Evolutionary conservation across 176 grass and related monocot genomes (phyloP).

Genomic region (Elaeis guineensis): DNA sequence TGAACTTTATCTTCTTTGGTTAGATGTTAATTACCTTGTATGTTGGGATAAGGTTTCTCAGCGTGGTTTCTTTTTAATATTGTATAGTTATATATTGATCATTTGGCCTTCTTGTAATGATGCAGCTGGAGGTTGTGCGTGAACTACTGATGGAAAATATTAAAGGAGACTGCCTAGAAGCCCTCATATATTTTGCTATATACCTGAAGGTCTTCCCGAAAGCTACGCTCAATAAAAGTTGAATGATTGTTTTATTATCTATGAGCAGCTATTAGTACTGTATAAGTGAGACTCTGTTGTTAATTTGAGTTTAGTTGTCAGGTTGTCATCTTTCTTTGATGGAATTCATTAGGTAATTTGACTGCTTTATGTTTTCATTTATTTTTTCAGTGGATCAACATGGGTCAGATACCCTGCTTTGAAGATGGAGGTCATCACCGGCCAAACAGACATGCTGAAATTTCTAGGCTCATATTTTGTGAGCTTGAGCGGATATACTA

Average conservation of each 20-base stretch:
- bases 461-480: conserved; percentile 84
- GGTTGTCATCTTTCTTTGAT: background rate
- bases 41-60: too few species aligned
- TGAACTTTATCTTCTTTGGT: too few species aligned
- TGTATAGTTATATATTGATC: too few species aligned
- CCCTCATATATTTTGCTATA: conserved; percentile 71
- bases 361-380: conserved; percentile 7
- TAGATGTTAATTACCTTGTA: too few species aligned
- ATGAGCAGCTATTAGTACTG: too few species aligned
- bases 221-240: too few species aligned
- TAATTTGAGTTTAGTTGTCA: background rate
- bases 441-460: conserved; percentile 88
- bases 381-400: conserved; percentile 73
- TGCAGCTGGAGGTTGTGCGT: conserved; percentile 73
- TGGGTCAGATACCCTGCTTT: conserved; percentile 80
- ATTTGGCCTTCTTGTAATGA: background rate
- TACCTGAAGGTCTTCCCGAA: conserved; percentile 61
- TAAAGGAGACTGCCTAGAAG: conserved; percentile 51
- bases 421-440: conserved; percentile 86
- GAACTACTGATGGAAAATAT: conserved; percentile 35
- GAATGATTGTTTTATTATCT: too few species aligned
- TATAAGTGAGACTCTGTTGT: too few species aligned
- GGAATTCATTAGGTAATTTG: too few species aligned
- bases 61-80: too few species aligned
- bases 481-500: conserved; percentile 70